Evolutionary conservation across 2,329 filamentous ascomycete species (phyloP), one percentile per base, ranked within the genome.

Genomic region (Lasiodiplodia sp.): DNA sequence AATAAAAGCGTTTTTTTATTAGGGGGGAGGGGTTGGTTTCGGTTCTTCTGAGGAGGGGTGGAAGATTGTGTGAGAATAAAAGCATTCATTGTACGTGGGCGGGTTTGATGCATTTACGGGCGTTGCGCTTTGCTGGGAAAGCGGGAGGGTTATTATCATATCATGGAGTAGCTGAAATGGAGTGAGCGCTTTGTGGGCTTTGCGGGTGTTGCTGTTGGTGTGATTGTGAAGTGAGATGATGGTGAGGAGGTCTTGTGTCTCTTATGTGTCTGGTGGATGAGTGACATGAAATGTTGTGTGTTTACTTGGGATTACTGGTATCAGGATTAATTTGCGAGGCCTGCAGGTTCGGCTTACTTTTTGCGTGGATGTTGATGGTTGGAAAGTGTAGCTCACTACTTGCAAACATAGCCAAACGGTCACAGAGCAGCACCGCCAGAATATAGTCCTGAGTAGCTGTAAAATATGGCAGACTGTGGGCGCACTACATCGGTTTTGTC

Each of bases 1-100:
- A 78, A 72, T 79, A 69, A 63, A 40, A 2, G 10, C 5, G 4
- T 1, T 1, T 3, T 28, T 28, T 3, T 34, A n/a, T 23, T 10
- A 10, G 31, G 31, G 31, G 8, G 31, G 2, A 5, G 16, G 16
- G 7, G 28, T 4, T 14, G 53, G 25, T 4, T 51, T n/a, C n/a
- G 31, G 7, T 18, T 56, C 18, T 4, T 37, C 21, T 18, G 11
- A 40, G 7, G 12, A 5, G 21, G 1, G 34, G 21, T 25, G 23
- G 23, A 23, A 40, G 28, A 34, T 31, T 25, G 51, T 14, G 16
- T 12, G 28, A 34, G 18, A n/a, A 37, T 12, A 34, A 34, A 37
- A 21, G 28, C 28, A 56, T 12, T 31, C 8, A 2, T 34, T 34
- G 31, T 34, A 34, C 10, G 53, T 34, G 4, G 53, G 25, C 7